phyloP scores from a whole-genome alignment of 768 basidiomycete genomes.

The Leccinum fibrillosum region DNA sequence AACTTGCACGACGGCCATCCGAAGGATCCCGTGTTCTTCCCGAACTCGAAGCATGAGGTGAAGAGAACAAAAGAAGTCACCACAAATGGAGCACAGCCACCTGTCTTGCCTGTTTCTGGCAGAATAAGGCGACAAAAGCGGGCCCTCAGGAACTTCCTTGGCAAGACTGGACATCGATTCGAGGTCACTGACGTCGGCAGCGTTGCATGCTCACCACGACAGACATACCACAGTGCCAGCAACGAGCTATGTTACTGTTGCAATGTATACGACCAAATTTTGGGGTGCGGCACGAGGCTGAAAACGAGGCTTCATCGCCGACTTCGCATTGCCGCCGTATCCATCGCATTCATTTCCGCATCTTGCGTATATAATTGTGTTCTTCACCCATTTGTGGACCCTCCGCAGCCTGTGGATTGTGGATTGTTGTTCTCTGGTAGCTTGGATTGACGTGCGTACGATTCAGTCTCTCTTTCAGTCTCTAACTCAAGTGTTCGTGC shows the following conservation, averaged over 20 bases:
- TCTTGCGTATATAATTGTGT: constrained; percentile 10
- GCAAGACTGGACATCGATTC: background rate
- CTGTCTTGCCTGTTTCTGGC: background rate
- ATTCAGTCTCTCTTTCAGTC: constrained; percentile 15
- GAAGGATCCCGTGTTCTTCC: background rate
- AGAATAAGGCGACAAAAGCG: background rate
- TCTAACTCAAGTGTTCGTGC: background rate
- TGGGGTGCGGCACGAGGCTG: background rate
- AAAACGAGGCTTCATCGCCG: constrained; percentile 8
- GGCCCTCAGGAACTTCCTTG: background rate
- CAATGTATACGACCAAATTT: background rate
- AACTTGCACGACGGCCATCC: background rate
- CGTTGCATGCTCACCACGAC: background rate
- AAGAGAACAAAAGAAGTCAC: background rate
- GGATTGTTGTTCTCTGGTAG: constrained; percentile 4
- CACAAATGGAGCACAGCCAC: background rate
- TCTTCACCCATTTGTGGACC: constrained; percentile 6
- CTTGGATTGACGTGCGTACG: constrained; percentile 16
- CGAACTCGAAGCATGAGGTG: background rate
- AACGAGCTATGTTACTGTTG: background rate
- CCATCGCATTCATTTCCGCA: constrained; percentile 24
- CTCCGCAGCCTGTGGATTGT: constrained; percentile 7
- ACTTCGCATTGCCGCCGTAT: constrained; percentile 20
- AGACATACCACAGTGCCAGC: background rate
- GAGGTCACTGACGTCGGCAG: background rate